Evolutionary conservation across 768 basidiomycete species (phyloP), one percentile per base, ranked within the genome.

Genomic region (Jaapia argillacea): DNA sequence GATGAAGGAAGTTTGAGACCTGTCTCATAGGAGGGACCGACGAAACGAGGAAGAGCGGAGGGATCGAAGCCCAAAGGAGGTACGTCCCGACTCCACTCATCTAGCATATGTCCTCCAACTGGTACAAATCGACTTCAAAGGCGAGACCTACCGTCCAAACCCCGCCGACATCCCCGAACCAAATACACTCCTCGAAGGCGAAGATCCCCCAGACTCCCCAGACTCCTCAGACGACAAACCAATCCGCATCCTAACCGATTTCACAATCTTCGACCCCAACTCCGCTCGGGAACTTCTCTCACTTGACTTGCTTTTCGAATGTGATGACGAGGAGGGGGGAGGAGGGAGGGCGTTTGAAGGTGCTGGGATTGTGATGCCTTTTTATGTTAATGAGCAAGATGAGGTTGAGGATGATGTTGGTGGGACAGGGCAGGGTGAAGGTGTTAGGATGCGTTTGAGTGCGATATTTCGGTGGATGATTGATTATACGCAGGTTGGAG

Each of bases 191-290:
- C 48, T 64, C n/a, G 38, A 43, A 12, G 59, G 64, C 24, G 60
- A 58, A 20, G 52, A 55, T 20, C 44, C 51, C 7, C 49, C 53
- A 56, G 53, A n/a, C 56, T 49, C 20, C 14, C 38, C 43, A 6
- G 24, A 38, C 6, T 12, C 39, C 13, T 36, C 25, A 2, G 54
- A 64, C 13, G 64, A 62, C 35, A 65, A 80, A 51, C 81, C 77
- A 6, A 59, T 74, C n/a, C 72, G 84, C 2, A 48, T 71, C 5
- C 63, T 88, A 4, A 65, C 65, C 4, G 68, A 71, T 22, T 88
- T 85, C 48, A 52, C 65, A 1, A 66, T 86, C 37, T 85, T 81
- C 53, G 78, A 86, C 43, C 64, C 74, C 0, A 59, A 54, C 3
- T 65, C 69, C 22, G 50, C 57, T 7, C 66, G 69, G 14, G 64